Evolutionary conservation across 805 yeast species (phyloP), one percentile per base, ranked within the genome.

Genomic region (Starmerella stigmatis): DNA sequence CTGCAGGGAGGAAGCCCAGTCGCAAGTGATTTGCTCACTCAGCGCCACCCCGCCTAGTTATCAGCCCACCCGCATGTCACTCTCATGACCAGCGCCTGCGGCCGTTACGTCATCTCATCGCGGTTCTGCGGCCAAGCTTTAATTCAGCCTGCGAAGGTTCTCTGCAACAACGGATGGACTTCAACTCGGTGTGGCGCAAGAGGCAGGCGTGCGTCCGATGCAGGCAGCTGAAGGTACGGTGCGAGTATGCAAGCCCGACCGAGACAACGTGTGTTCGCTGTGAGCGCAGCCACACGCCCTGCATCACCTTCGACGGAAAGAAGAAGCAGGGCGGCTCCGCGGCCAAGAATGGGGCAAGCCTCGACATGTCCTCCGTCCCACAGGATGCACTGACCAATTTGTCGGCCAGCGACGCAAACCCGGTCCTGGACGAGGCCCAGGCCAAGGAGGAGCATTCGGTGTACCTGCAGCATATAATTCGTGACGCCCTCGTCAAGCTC

Each of bases 141-240:
- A n/a, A 11, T 11, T n/a, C 12, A 28, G 16, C 13, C 13, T n/a
- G n/a, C n/a, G n/a, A n/a, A 32, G 35, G 35, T 17, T 19, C n/a
- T 8, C 15, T 19, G 35, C n/a, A 32, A 11, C 12, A 7, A 32
- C 15, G 12, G 19, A 44, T 41, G 43, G 49, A 47, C 9, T 52
- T 52, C 45, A 44, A 41, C 26, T 36, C 47, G 9, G 48, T 47
- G 20, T 58, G 61, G 61, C 53, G 61, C 12, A 53, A 52, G 29
- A 47, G 58, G 15, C 51, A 48, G 28, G 61, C 61, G 1, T 58
- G 61, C 39, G 51, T 51, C 36, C 51, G 60, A 8, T 58, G 61
- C 49, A 48, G 60, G 6, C 51, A 55, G 15, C 55, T 56, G 16
- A 58, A 58, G 32, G 58, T 53, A 20, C 52, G 61, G n/a, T 58